These are phyloP conservation scores for Saccharum spontaneum DNA, from an alignment of 176 grass and related monocot genomes.

Conservation along the genomic window DNA sequence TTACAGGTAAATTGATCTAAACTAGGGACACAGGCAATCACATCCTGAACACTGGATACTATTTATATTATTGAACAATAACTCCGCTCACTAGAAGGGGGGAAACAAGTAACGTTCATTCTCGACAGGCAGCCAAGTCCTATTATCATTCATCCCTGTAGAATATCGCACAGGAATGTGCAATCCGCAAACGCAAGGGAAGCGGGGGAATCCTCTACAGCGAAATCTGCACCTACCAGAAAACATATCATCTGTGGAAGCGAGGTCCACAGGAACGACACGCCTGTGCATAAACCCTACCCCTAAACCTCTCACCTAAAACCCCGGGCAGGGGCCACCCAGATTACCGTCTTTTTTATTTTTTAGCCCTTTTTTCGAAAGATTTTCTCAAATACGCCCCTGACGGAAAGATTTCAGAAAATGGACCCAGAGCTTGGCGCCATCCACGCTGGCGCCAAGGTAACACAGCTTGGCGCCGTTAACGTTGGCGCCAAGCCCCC, in stretches of 20 bases:
- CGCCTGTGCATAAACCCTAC: background rate
- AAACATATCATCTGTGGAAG: background rate
- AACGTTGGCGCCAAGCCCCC: too few relatives aligned
- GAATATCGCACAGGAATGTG: background rate
- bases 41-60: background rate
- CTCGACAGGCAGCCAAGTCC: background rate
- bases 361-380: too few relatives aligned
- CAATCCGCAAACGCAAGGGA: too few relatives aligned
- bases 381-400: too few relatives aligned
- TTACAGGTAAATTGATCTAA: background rate
- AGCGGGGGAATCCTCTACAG: background rate
- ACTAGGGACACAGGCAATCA: background rate
- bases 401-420: too few relatives aligned
- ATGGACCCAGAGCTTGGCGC: too few relatives aligned
- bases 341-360: too few relatives aligned
- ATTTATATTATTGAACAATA: background rate
- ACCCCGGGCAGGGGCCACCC: background rate
- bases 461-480: too few relatives aligned
- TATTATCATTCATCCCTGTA: background rate
- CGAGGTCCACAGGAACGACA: background rate
- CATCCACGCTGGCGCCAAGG: too few relatives aligned
- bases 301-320: conserved; percentile 17
- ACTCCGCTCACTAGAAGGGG: background rate
- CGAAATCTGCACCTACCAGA: background rate
- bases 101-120: background rate